phyloP scores from a whole-genome alignment of 2,329 filamentous ascomycete species.

The Fusarium sp. region DNA sequence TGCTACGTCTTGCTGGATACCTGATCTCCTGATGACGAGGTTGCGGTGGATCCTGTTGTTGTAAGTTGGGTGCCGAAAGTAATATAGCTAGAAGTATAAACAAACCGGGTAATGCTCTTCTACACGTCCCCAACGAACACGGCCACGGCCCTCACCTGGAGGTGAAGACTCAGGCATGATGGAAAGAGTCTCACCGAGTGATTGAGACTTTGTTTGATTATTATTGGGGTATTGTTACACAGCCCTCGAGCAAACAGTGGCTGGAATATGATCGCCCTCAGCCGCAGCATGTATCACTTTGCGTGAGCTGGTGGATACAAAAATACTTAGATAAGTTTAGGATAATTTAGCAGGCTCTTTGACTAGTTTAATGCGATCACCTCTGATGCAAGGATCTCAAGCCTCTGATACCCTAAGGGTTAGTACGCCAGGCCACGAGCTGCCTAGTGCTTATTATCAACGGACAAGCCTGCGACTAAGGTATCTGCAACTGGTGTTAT shows the following conservation, averaged over 20 bases:
- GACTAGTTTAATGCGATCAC: background rate
- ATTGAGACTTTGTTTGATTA: background rate
- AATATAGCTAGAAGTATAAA: slow-evolving; percentile 1
- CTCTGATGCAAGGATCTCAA: no score
- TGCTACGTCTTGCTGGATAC: slow-evolving; percentile 14
- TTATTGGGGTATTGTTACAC: background rate
- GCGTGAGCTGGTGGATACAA: background rate
- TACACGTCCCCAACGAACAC: slow-evolving; percentile 35
- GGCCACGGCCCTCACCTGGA: slow-evolving; percentile 20
- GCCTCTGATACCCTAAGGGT: no score
- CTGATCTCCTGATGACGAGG: slow-evolving; percentile 11
- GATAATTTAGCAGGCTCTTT: background rate
- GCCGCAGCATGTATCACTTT: slow-evolving; percentile 11
- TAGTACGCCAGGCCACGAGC: no score
- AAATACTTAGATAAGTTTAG: background rate
- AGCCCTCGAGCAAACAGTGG: background rate
- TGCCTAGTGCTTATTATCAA: slow-evolving; percentile 15
- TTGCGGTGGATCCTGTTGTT: slow-evolving; percentile 15
- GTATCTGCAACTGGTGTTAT: background rate
- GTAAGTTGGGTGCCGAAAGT: slow-evolving; percentile 8
- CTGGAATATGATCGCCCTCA: background rate
- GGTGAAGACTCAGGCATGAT: slow-evolving; percentile 21
- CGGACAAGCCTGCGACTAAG: background rate
- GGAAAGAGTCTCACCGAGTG: background rate
- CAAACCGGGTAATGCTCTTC: slow-evolving; percentile 39